Evolutionary conservation across 106 monocot genomes (phyloP), one percentile per base, ranked within the genome.

Genomic region (Vanilla planifolia): DNA sequence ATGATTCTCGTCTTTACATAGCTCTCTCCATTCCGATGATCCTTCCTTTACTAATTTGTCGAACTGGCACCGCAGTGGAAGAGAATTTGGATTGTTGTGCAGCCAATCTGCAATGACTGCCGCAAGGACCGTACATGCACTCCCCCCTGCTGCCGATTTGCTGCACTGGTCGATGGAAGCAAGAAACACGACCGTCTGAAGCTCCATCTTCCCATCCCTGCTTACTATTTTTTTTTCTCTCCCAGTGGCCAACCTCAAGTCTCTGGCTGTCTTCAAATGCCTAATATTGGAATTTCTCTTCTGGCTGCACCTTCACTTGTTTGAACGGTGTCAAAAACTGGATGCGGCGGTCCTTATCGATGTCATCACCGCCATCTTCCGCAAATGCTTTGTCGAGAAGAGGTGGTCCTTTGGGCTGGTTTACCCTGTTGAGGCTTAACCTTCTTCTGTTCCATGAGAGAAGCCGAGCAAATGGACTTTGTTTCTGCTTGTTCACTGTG

Each of bases 111-210:
- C 76, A 3, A 85, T 67, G 34, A 85, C 72, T 6, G 77, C 73
- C 0, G 74, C 76, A 20, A 85, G 69, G 17, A 71, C 85, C 3
- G 85, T 67, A 55, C 85, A 85, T 14, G 85, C 85, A 45, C 77
- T 48, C 1, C 66, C 80, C 3, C 85, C 85, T 25, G 70, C 69
- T 5, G 77, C 80, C 28, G 24, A 62, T 40, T 85, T 73, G 26
- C 74, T 80, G 8, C 80, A 22, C 36, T 85, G 85, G 55, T 85
- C 85, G 22, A 80, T 80, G 19, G 85, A 80, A 23, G 85, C 80
- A 16, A 85, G 68, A 33, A 80, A 85, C 2, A 74, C 42, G 0
- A 80, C 60, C 1, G 77, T 44, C 6, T n/a, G 21, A 26, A 85
- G 64, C 60, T 74, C 65, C 64, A 80, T 59, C 13, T 51, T 35